phyloP scores from a whole-genome alignment of 2,329 filamentous ascomycete genomes.

The Cladosporium sp. region DNA sequence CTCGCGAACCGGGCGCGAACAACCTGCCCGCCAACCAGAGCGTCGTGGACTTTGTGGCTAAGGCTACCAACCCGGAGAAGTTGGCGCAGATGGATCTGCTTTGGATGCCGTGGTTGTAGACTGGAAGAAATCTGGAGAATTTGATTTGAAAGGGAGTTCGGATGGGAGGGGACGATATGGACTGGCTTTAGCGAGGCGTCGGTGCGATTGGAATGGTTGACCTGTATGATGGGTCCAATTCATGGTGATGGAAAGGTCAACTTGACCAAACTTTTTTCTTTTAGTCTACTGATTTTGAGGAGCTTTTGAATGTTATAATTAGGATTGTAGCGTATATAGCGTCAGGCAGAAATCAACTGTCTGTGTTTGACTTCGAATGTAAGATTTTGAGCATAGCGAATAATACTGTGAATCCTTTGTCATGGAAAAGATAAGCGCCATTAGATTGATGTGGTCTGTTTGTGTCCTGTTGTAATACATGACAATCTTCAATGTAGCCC shows the following conservation, averaged over 20 bases:
- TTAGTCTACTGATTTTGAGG: background rate
- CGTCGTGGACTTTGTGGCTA: conserved; percentile 88
- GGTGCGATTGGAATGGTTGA: background rate
- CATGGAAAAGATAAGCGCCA: too few relatives aligned
- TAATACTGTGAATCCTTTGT: too few relatives aligned
- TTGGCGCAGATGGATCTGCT: conserved; percentile 83
- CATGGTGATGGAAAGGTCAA: background rate
- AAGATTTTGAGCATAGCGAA: too few relatives aligned
- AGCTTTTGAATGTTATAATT: background rate
- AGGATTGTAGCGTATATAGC: conserved; percentile 4
- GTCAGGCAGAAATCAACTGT: background rate
- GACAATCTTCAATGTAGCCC: too few relatives aligned
- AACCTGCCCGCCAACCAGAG: conserved; percentile 95
- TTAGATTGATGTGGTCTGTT: too few relatives aligned
- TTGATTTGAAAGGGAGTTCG: background rate
- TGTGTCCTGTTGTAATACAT: too few relatives aligned
- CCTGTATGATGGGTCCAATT: too few relatives aligned
- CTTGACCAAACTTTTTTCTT: background rate
- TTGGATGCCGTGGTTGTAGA: conserved; percentile 91
- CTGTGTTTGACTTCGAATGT: too few relatives aligned
- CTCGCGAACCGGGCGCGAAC: conserved; percentile 53
- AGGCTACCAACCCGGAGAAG: conserved; percentile 87
- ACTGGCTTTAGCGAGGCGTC: conserved; percentile 1
- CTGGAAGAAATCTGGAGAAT: background rate
- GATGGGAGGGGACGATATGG: background rate